phyloP scores from a whole-genome alignment of 1,284 basidiomycete species.

The Neonothopanus nambi region DNA sequence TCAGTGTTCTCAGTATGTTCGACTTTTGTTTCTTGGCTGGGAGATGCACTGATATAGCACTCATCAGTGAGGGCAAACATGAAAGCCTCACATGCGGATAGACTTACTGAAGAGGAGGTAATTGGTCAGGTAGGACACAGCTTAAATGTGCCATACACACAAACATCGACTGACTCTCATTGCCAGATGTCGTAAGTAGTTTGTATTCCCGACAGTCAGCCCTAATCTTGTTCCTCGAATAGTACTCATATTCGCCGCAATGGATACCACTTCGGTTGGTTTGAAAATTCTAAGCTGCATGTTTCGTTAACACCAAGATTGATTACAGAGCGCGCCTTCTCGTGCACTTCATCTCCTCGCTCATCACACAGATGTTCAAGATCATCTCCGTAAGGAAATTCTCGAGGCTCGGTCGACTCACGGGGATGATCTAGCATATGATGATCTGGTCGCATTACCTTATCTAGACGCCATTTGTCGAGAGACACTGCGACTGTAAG shows the following conservation, averaged over 20 bases:
- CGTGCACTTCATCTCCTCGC: slow-evolving; percentile 4
- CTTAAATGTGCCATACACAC: neutral
- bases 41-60: neutral
- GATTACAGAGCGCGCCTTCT: neutral
- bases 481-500: slow-evolving; percentile 35
- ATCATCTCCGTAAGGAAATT: neutral
- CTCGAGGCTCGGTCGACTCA: slow-evolving; percentile 16
- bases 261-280: slow-evolving; percentile 29
- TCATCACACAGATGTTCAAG: neutral
- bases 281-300: neutral
- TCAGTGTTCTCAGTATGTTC: slow-evolving; percentile 44
- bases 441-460: slow-evolving; percentile 31
- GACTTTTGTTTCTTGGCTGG: neutral
- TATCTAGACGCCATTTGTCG: slow-evolving; percentile 36
- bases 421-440: slow-evolving; percentile 25
- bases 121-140: slow-evolving; percentile 22
- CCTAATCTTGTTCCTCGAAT: neutral
- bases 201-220: neutral
- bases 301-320: neutral
- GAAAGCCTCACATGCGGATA: slow-evolving; percentile 30
- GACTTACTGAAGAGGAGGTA: slow-evolving; percentile 32
- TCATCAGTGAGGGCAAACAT: slow-evolving; percentile 37
- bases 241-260: slow-evolving; percentile 29
- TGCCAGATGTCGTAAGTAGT: slow-evolving; percentile 16
- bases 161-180: neutral